These are phyloP conservation scores for Hebeloma cylindrosporum DNA, from an alignment of 768 basidiomycete species.

Conservation along the genomic window DNA sequence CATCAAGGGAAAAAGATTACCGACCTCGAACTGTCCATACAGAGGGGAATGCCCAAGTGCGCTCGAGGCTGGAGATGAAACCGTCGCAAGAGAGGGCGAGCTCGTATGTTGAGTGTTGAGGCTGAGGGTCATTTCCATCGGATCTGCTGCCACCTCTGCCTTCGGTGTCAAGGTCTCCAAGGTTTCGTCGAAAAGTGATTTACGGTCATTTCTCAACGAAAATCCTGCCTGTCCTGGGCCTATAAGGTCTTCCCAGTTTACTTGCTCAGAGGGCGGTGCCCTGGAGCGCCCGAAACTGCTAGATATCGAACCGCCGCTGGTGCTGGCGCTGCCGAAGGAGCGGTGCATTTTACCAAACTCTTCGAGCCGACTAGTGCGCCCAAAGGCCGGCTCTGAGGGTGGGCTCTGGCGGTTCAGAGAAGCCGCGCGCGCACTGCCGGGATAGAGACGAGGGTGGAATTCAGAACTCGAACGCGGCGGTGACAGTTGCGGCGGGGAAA, in stretches of 20 bases:
- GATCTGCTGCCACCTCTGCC: conserved; percentile 2
- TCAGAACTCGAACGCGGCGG: conserved; percentile 15
- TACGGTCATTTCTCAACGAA: not conserved
- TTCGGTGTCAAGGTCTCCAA: conserved; percentile 13
- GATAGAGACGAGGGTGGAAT: conserved; percentile 27
- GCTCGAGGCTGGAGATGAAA: conserved; percentile 24
- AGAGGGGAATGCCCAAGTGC: conserved; percentile 17
- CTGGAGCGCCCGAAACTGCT: conserved; percentile 4
- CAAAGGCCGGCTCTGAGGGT: conserved; percentile 7
- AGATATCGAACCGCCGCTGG: conserved; percentile 3
- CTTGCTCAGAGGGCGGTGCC: conserved; percentile 7
- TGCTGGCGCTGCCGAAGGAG: conserved; percentile 1
- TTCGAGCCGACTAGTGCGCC: not conserved
- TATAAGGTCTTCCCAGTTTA: conserved; percentile 20
- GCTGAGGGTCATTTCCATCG: not conserved
- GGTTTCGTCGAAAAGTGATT: conserved; percentile 2
- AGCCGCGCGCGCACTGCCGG: conserved; percentile 25
- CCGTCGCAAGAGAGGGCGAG: conserved; percentile 21
- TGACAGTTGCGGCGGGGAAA: conserved; percentile 9
- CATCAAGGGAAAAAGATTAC: not conserved
- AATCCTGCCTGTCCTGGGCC: conserved; percentile 1
- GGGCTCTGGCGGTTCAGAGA: conserved; percentile 11
- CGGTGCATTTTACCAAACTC: too few species aligned
- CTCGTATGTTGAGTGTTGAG: conserved; percentile 5
- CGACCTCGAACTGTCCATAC: conserved; percentile 16